A percentile compares a stretch with the other conserved stretches of the same genome.
Conservation (phyloP, 2,329 filamentous ascomycete species). For the Fusarium cyanostomum region DNA sequence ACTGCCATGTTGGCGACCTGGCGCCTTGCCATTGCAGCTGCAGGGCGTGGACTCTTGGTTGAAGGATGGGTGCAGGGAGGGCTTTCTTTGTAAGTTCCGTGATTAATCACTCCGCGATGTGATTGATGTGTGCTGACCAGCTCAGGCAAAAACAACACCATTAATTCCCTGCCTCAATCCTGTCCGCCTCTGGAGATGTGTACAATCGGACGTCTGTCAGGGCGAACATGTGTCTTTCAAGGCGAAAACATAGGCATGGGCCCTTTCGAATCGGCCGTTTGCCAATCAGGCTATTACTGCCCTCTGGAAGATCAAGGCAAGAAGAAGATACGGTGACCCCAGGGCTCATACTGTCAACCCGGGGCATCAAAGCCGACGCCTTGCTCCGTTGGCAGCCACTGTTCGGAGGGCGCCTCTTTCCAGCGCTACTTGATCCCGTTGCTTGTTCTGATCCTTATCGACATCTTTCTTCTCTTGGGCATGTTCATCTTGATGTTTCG, state of each 20-base stretch:
- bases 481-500: conserved; percentile 35
- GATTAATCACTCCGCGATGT: too few species aligned
- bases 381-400: conserved; percentile 57
- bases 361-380: conserved; percentile 59
- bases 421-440: conserved; percentile 57
- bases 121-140: background rate
- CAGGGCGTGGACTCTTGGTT: conserved; percentile 51
- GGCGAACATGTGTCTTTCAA: conserved; percentile 45
- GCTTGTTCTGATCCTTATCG: conserved; percentile 53
- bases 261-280: conserved; percentile 61
- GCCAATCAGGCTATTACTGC: conserved; percentile 60
- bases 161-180: conserved; percentile 57
- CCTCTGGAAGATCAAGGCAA: conserved; percentile 49
- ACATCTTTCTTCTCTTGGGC: conserved; percentile 52
- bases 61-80: conserved; percentile 50
- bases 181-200: conserved; percentile 53
- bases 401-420: conserved; percentile 54
- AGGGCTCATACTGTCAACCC: conserved; percentile 61
- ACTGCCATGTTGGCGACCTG: conserved; percentile 52
- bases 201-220: conserved; percentile 49
- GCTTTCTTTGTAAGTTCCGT: conserved; percentile 53
- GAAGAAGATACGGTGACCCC: conserved; percentile 54
- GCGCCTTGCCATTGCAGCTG: conserved; percentile 53
- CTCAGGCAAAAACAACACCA: conserved; percentile 55
- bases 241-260: conserved; percentile 55